Base-by-base conservation (phyloP, 805 yeast species). In the Myxozyma monticola region DNA sequence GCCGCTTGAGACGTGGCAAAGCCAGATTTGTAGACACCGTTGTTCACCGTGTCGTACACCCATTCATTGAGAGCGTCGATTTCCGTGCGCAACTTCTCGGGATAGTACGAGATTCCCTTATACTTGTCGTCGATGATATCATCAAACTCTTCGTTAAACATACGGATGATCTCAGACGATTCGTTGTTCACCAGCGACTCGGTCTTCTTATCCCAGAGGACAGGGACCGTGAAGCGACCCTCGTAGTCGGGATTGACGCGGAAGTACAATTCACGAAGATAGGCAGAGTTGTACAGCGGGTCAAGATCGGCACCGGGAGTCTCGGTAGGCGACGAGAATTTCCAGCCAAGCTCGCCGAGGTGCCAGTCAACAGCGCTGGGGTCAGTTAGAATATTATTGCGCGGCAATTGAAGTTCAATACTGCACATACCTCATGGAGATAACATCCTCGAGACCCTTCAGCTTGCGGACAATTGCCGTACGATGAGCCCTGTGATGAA, bases 331-430 rank as follows among this genome's bases (percentile, higher is more conserved):
- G 72, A 69, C 30, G 79, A 76, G 68, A 93, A 87, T 64, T 88
- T 78, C 99, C 99, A 91, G 3, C 98, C 97, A 51, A 84, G 75
- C 12, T 73, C 77, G 58, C 85, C 96, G 84, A 91, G 77, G 62
- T 81, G 83, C 91, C 96, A 89, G 67, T 89, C 95, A 10, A 91
- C 97, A 34, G 88, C 88, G 18, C 90, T 80, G n/a, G n/a, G n/a
- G n/a, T n/a, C n/a, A n/a, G n/a, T n/a, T n/a, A n/a, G n/a, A n/a
- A 28, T 83, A 3, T 1, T 12, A 25, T 18, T 34, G 34, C 8
- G 15, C n/a, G 54, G 12, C 9, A 14, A 8, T 14, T 84, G 80
- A 9, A 83, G 68, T 1, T 78, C 70, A 1, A 22, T 10, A 5
- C 30, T 10, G 7, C 4, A n/a, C 46, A 24, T 34, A 56, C 60